Conservation (phyloP, 2,329 filamentous ascomycete genomes). For the Penicillium sp. region DNA sequence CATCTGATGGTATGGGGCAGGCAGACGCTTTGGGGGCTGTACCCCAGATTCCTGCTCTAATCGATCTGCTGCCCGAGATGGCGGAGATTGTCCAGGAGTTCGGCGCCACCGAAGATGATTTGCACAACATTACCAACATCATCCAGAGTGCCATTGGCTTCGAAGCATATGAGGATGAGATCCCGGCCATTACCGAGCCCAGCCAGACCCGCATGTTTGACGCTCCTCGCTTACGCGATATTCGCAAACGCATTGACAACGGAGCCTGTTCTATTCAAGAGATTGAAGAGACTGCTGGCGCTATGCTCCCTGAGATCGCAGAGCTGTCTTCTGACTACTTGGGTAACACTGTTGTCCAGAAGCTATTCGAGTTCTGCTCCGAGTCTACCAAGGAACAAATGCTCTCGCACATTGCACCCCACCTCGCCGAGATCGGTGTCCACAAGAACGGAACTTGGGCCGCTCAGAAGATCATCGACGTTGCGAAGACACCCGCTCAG, state of each 20-base stretch:
- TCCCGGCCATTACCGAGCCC: conserved; percentile 84
- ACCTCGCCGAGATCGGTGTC: conserved; percentile 92
- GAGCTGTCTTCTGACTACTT: conserved; percentile 94
- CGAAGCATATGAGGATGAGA: conserved; percentile 72
- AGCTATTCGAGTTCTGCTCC: conserved; percentile 94
- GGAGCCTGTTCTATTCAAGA: conserved; percentile 80
- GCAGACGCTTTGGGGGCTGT: conserved; percentile 34
- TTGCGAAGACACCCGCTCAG: conserved; percentile 80
- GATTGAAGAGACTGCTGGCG: conserved; percentile 86
- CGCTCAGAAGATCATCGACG: conserved; percentile 98
- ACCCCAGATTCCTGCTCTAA: conserved; percentile 65
- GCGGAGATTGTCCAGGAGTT: conserved; percentile 83
- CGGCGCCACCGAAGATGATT: conserved; percentile 78
- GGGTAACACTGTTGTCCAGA: conserved; percentile 98
- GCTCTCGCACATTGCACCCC: conserved; percentile 81
- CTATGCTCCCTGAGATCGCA: conserved; percentile 95
- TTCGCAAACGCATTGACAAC: conserved; percentile 96
- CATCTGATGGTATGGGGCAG: conserved; percentile 30
- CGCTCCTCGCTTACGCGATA: conserved; percentile 89
- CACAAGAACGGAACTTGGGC: conserved; percentile 99
- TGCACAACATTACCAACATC: conserved; percentile 66
- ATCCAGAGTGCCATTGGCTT: conserved; percentile 76
- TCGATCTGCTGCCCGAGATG: conserved; percentile 79
- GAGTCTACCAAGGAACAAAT: conserved; percentile 88
- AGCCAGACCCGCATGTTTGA: conserved; percentile 87